These are phyloP conservation scores for Didymella pomorum DNA, from an alignment of 2,329 filamentous ascomycete genomes.

Conservation along the genomic window DNA sequence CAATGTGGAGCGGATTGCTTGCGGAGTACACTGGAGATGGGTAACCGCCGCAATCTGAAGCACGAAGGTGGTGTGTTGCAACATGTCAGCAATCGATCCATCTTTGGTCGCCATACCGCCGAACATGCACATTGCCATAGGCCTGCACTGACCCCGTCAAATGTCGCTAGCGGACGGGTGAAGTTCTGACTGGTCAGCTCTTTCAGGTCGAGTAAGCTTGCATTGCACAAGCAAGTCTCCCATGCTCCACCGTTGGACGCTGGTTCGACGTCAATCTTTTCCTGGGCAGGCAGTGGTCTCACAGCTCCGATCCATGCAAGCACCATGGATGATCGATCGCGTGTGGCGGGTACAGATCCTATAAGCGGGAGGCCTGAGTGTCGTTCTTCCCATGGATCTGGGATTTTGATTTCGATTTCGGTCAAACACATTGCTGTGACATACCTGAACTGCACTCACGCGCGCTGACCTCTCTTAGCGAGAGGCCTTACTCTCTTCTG, in stretches of 20 bases:
- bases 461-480: not conserved
- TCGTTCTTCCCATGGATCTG: slow-evolving; percentile 1
- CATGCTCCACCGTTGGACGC: not conserved
- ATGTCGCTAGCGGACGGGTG: not conserved
- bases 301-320: not conserved
- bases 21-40: not conserved
- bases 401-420: not conserved
- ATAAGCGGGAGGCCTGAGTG: slow-evolving; percentile 7
- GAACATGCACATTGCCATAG: not conserved
- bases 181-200: not conserved
- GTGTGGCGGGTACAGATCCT: not conserved
- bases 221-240: not conserved
- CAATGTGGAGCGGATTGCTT: not conserved
- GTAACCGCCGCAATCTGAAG: not conserved
- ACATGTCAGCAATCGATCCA: not conserved
- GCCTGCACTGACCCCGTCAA: slow-evolving; percentile 1
- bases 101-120: not conserved
- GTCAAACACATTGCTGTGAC: not conserved
- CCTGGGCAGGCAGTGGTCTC: not conserved
- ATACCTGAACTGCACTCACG: not conserved
- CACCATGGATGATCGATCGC: not conserved
- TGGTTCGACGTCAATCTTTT: slow-evolving; percentile 6
- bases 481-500: not conserved
- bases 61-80: not conserved
- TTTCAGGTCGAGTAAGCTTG: not conserved